A percentile compares a stretch with the other conserved stretches of the same genome.
These are phyloP conservation scores for Hamamelis virginiana DNA, from an alignment of 164 flowering plant species.

Conservation along the genomic window DNA sequence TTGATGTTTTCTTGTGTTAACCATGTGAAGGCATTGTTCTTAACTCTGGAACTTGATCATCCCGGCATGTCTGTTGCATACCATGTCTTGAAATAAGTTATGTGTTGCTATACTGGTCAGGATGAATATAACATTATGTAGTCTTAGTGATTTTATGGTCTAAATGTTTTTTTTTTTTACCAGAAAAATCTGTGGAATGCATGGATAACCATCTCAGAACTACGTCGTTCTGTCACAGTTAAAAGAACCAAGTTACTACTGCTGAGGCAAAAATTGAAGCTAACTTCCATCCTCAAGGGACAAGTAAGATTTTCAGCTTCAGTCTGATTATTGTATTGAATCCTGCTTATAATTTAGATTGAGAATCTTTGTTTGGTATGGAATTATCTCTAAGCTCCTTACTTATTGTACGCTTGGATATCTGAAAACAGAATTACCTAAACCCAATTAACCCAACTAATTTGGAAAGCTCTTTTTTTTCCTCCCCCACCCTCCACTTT, in stretches of 20 bases:
- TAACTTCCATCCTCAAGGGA: conserved; percentile 69
- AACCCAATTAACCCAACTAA: too few relatives aligned
- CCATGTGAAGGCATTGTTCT: too few relatives aligned
- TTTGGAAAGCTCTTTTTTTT: too few relatives aligned
- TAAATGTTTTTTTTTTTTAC: conserved; percentile 4
- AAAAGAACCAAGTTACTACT: conserved; percentile 69
- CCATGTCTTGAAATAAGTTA: too few relatives aligned
- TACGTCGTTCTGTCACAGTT: conserved; percentile 74
- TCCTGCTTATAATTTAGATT: background rate
- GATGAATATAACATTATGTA: background rate
- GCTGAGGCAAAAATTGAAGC: conserved; percentile 72
- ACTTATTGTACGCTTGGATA: background rate
- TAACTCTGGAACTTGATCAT: too few relatives aligned
- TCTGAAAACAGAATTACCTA: too few relatives aligned
- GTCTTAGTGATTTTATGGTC: background rate
- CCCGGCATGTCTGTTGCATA: too few relatives aligned
- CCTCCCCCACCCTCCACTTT: too few relatives aligned
- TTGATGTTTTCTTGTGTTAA: too few relatives aligned
- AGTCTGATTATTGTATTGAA: background rate
- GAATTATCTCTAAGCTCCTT: background rate
- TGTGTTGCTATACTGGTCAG: background rate
- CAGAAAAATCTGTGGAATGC: conserved; percentile 87
- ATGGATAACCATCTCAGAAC: conserved; percentile 76
- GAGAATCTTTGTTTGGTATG: background rate
- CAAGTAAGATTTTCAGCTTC: conserved; percentile 55